Evolutionary conservation across 441 rosid species (phyloP).

Genomic region (Jatropha multifida): DNA sequence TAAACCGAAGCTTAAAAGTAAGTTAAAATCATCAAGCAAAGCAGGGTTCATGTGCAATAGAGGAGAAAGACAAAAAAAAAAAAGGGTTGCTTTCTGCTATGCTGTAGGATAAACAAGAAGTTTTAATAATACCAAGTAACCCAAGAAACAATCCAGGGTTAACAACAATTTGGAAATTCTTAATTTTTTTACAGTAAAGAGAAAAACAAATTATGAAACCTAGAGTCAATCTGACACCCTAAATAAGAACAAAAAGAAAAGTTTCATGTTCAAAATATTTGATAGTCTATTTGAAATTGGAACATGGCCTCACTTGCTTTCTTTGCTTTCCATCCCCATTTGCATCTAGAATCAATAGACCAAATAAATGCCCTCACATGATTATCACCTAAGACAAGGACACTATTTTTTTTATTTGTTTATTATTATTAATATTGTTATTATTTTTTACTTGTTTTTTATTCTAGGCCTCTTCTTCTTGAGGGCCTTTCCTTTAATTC

Average conservation of each 20-base stretch:
- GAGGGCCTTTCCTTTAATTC: background rate
- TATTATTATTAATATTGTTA: too few species aligned
- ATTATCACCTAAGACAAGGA: too few species aligned
- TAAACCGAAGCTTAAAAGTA: background rate
- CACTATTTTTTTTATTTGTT: too few species aligned
- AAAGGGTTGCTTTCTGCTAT: too few species aligned
- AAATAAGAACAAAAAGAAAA: background rate
- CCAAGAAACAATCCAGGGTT: background rate
- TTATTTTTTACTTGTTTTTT: too few species aligned
- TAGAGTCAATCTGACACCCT: background rate
- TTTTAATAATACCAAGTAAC: background rate
- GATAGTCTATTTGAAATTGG: background rate
- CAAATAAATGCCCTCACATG: conserved; percentile 1
- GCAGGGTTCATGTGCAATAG: background rate
- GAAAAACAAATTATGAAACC: background rate
- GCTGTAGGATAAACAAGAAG: too few species aligned
- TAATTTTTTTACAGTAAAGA: background rate
- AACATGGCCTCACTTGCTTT: conserved; percentile 16
- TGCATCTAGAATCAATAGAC: background rate
- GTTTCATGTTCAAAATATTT: background rate
- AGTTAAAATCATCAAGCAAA: background rate
- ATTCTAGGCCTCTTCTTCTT: background rate
- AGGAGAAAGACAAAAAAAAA: too few species aligned
- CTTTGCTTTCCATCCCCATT: background rate
- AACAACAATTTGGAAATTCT: background rate